A percentile compares a stretch with the other conserved stretches of the same genome.
Evolutionary conservation across 192 early-diverging fungal species (phyloP).

Genomic region (Coemansia sp.): DNA sequence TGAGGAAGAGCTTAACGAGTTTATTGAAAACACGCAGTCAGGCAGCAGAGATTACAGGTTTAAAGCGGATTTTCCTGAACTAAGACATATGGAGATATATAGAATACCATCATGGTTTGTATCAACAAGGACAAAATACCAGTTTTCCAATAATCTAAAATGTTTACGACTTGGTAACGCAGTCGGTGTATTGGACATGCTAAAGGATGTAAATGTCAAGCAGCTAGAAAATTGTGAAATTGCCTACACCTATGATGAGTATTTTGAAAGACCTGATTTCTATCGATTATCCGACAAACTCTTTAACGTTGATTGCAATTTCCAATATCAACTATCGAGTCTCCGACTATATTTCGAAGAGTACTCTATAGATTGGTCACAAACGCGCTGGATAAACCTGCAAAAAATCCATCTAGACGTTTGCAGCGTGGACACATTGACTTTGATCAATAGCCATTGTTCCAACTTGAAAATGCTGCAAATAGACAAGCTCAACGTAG

Average conservation of each 20-base stretch:
- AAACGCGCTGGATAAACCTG: background rate
- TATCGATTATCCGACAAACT: background rate
- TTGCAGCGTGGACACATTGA: background rate
- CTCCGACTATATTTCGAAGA: background rate
- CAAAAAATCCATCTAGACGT: background rate
- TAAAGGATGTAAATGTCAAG: background rate
- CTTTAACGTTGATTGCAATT: background rate
- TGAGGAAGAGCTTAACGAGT: background rate
- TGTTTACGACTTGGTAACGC: background rate
- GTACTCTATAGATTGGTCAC: background rate
- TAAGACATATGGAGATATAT: background rate
- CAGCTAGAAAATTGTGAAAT: no score
- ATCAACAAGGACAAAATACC: slow-evolving; percentile 2
- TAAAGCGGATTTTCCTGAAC: background rate
- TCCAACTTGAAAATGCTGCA: background rate
- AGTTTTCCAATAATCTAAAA: background rate
- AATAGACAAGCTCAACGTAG: background rate
- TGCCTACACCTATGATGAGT: no score
- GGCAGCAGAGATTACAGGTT: background rate
- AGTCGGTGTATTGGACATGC: background rate
- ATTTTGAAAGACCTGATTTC: no score
- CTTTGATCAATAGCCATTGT: background rate
- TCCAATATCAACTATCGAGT: background rate
- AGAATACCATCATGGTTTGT: background rate
- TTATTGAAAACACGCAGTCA: background rate